Conservation (phyloP, 495 filamentous ascomycete species). For the Mytilinidion resinicola region DNA sequence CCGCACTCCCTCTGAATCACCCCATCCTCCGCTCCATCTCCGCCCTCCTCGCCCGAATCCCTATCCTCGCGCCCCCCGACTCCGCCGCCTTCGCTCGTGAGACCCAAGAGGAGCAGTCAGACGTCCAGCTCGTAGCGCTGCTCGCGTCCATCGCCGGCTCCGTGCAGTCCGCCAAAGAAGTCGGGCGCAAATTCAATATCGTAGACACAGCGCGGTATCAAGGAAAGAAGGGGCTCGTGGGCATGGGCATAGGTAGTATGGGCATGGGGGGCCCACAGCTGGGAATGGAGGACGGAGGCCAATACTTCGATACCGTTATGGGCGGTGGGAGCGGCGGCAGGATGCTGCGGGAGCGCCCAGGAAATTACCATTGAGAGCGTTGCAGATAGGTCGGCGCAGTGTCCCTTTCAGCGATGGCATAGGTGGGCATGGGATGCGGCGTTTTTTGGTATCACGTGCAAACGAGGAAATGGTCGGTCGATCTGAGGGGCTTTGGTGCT, state of each 20-base stretch:
- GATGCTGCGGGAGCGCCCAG: not conserved
- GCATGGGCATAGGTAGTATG: not conserved
- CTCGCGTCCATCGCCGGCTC: conserved; percentile 24
- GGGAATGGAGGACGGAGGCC: not conserved
- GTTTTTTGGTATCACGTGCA: not conserved
- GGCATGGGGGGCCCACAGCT: not conserved
- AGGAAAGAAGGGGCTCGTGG: conserved; percentile 8
- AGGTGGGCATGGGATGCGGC: not conserved
- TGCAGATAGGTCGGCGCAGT: not conserved
- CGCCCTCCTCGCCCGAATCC: conserved; percentile 49
- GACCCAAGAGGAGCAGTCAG: conserved; percentile 21
- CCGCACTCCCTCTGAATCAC: conserved; percentile 35
- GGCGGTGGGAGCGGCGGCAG: not conserved
- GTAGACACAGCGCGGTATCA: conserved; percentile 16
- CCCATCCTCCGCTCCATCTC: conserved; percentile 53
- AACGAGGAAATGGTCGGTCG: too few species aligned
- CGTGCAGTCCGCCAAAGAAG: conserved; percentile 22
- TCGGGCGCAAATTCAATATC: conserved; percentile 22
- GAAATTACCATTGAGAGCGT: not conserved
- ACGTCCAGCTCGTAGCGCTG: conserved; percentile 25
- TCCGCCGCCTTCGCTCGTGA: conserved; percentile 25
- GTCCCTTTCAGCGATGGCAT: not conserved
- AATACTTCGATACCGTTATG: not conserved
- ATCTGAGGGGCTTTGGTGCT: too few species aligned
- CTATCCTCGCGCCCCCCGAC: conserved; percentile 44